phyloP scores from a whole-genome alignment of 495 filamentous ascomycete genomes.

The Penicillium alfredii region DNA sequence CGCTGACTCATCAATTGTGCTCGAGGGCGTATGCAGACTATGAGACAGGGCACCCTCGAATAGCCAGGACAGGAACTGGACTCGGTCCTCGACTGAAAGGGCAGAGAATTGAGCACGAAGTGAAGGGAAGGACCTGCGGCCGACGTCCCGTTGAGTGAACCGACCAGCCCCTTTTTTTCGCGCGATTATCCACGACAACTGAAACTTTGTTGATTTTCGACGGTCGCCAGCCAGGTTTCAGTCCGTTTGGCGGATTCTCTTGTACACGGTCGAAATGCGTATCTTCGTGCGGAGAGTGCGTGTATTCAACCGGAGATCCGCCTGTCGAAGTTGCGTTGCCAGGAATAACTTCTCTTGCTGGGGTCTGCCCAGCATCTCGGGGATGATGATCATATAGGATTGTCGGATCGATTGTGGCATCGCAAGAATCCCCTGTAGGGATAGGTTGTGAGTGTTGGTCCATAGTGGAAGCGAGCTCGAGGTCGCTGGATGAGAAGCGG shows the following conservation, averaged over 20 bases:
- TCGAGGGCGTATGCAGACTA: slow-evolving; percentile 1
- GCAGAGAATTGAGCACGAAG: slow-evolving; percentile 5
- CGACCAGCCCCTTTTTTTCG: slow-evolving; percentile 1
- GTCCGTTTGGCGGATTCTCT: slow-evolving; percentile 1
- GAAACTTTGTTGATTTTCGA: slow-evolving; percentile 2
- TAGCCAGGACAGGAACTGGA: slow-evolving; percentile 5
- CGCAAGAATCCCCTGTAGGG: background rate
- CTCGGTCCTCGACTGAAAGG: slow-evolving; percentile 2
- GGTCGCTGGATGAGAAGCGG: background rate
- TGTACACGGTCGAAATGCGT: background rate
- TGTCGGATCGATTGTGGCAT: slow-evolving; percentile 1
- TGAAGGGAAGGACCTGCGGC: slow-evolving; percentile 2
- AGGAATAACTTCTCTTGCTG: slow-evolving; percentile 1
- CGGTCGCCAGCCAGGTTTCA: background rate
- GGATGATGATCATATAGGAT: slow-evolving; percentile 2
- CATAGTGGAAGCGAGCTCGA: background rate
- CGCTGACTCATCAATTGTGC: no score
- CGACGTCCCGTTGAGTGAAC: no score
- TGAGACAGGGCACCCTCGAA: slow-evolving; percentile 4
- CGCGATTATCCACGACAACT: slow-evolving; percentile 4
- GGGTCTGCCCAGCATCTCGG: background rate
- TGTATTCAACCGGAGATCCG: slow-evolving; percentile 1
- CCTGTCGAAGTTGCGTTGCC: background rate
- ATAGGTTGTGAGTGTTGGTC: slow-evolving; percentile 1
- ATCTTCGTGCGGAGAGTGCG: background rate